These are phyloP conservation scores for Candida morakotiae DNA, from an alignment of 805 yeast genomes.

Conservation along the genomic window DNA sequence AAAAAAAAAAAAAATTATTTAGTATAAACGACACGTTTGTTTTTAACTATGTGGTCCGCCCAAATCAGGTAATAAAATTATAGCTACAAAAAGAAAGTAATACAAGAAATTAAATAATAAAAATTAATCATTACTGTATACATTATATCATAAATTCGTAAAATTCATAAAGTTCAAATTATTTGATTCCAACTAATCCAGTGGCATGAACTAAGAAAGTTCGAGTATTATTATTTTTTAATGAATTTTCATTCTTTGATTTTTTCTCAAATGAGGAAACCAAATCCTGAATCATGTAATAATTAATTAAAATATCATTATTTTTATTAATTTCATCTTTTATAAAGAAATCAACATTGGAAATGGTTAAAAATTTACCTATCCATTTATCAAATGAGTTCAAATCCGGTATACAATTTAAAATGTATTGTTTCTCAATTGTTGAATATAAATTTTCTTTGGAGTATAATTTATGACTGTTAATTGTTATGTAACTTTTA, in stretches of 20 bases:
- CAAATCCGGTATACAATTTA: slow-evolving; percentile 33
- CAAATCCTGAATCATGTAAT: slow-evolving; percentile 6
- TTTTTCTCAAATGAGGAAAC: slow-evolving; percentile 8
- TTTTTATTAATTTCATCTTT: slow-evolving; percentile 2
- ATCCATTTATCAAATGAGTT: slow-evolving; percentile 38
- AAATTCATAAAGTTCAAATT: no score
- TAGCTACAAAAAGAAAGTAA: no score
- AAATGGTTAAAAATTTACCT: slow-evolving; percentile 16
- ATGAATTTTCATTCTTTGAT: not conserved
- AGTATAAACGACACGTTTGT: not conserved
- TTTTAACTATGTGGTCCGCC: no score
- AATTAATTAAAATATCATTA: slow-evolving; percentile 12
- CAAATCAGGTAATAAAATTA: no score
- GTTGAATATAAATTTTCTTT: slow-evolving; percentile 14
- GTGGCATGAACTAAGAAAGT: slow-evolving; percentile 22
- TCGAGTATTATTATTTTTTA: slow-evolving; percentile 13
- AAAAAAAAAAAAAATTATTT: not conserved
- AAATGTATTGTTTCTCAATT: slow-evolving; percentile 33
- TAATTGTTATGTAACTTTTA: slow-evolving; percentile 1
- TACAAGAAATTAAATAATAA: no score
- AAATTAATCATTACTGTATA: no score
- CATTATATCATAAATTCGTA: not conserved
- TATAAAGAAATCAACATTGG: slow-evolving; percentile 13
- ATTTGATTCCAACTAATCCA: slow-evolving; percentile 17
- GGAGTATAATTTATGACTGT: slow-evolving; percentile 6